Evolutionary conservation across 345 rosid species (phyloP), one percentile per base, ranked within the genome.

Genomic region (Syzygium aromaticum): DNA sequence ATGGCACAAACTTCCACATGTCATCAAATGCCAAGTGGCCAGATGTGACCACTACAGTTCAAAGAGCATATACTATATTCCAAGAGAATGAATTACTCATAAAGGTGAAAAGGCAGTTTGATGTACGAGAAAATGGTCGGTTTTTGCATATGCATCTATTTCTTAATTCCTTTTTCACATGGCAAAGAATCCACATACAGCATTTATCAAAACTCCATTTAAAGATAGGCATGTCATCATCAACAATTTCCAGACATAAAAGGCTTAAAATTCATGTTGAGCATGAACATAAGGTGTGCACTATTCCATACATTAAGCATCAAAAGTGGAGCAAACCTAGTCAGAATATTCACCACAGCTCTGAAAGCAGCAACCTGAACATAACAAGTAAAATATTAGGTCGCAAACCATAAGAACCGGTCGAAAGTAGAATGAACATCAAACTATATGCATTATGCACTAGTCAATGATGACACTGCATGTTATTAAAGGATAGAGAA

Each of bases 321-420:
- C 14, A 73, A 73, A 67, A 73, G 80, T 10, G 25, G 49, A 73
- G 46, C 80, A 73, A 90, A 98, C 99, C 99, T 91, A 64, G 99
- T 96, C 90, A 98, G 93, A 91, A 98, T 98, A 92, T 98, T 96
- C 87, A 96, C 99, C 97, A 98, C 96, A 87, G 99, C 99, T 91
- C 99, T 95, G 90, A 98, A 98, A 87, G 99, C 99, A 89, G 99
- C 99, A 83, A 98, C 99, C 99, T 98, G 93, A 91, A 92, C 61
- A 87, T 91, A 87, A 88, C 78, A 85, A 49, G 52, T 51, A 22
- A 85, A 82, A 87, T 21, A 85, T 89, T 54, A 73, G 80, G 80
- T 38, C 19, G 89, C 73, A 89, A 86, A 52, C 90, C 52, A 89
- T 87, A 87, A 77, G 84, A 90, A 56, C 86, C 86, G 33, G 78